Percentiles rank a stretch among this genome's conserved stretches.
Evolutionary conservation across 75 land plant genomes (phyloP).

Genomic region (Larix kaempferi): DNA sequence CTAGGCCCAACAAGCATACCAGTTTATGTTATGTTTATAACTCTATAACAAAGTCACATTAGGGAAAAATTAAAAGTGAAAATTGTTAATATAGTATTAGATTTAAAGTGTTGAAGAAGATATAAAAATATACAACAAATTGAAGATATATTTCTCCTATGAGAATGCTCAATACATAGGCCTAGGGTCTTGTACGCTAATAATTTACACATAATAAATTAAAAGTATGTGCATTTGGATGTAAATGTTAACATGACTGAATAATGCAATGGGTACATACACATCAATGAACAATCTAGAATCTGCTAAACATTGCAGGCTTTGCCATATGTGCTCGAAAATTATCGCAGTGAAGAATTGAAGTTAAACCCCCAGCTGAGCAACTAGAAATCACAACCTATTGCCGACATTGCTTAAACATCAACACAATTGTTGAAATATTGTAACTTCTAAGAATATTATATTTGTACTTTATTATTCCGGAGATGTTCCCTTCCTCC

Average conservation of each 20-base stretch:
- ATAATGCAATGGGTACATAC: slow-evolving; percentile 29
- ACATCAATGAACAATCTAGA: slow-evolving; percentile 83
- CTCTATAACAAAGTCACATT: no score
- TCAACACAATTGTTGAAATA: neutral
- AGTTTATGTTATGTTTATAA: neutral
- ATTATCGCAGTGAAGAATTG: slow-evolving; percentile 73
- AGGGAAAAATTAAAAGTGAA: no score
- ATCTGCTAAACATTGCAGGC: slow-evolving; percentile 72
- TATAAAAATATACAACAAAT: neutral
- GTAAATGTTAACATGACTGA: neutral
- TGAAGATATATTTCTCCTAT: neutral
- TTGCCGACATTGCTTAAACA: neutral
- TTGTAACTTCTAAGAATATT: no score
- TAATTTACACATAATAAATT: neutral
- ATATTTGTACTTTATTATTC: no score
- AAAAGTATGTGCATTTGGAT: neutral
- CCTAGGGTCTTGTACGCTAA: neutral
- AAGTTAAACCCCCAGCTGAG: slow-evolving; percentile 86
- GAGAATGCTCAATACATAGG: neutral
- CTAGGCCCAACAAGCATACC: neutral
- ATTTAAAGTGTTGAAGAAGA: neutral
- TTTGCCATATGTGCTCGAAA: slow-evolving; percentile 58
- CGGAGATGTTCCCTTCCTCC: no score
- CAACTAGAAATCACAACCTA: slow-evolving; percentile 85
- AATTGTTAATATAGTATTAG: neutral